Base-by-base conservation (phyloP, 768 basidiomycete species). In the Boletus barrowsii region DNA sequence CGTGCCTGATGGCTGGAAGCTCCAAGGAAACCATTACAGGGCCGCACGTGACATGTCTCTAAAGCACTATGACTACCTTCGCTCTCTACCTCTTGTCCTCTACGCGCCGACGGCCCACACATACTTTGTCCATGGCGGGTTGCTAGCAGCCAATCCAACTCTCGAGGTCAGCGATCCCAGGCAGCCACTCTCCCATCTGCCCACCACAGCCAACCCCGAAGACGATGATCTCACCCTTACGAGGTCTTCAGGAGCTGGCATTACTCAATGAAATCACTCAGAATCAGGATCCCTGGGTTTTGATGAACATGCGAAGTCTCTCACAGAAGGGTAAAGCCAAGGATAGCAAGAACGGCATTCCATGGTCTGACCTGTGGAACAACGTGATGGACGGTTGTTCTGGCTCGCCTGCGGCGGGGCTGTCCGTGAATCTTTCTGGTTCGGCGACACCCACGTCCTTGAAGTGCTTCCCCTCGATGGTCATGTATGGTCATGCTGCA, bases 401-500 rank as follows among this genome's bases (percentile, higher is more conserved):
- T 0, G 87, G 86, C 9, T 83, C 79, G 60, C 57, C 63, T 14
- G 40, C 42, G 29, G 33, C 45, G 18, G n/a, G 30, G 5, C 30
- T 62, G 62, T 11, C 37, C 33, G 7, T 30, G 5, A 29, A 15
- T 26, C 30, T 35, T 33, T 43, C 53, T 15, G 2, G 33, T 39
- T 45, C 39, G 13, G 33, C n/a, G 35, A 29, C 35, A 30, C 66
- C 64, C 48, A 61, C 66, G 5, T 35, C 59, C 59, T 7, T 65
- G 87, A 10, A 82, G 5, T 93, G 90, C 61, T 79, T 82, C 60
- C 88, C 91, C 2, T 77, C 83, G 1, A 88, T 81, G 37, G 84
- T 92, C 17, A 71, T 96, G 7, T 97, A 96, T 68, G 95, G 93
- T 0, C 95, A 97, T 63, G 79, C 85, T 9, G 93, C 94, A 6